Evolutionary conservation across 139 green algal genomes (phyloP), one percentile per base, ranked within the genome.

Genomic region (Pedinophyceae sp.): DNA sequence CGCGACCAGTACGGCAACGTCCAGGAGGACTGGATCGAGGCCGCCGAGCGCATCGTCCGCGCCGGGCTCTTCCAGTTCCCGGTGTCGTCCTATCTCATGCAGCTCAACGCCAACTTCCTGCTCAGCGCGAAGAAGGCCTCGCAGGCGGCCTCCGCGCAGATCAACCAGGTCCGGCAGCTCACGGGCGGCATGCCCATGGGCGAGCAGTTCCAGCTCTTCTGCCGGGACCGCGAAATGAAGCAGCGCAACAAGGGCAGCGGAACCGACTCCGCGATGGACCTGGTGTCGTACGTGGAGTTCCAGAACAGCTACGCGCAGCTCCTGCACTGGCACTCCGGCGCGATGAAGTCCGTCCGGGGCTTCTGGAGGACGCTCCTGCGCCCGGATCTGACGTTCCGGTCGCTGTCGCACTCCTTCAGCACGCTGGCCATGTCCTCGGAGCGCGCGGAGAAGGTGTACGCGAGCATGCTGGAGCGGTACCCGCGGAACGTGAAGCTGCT

Each of bases 271-370:
- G 63, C 54, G 24, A 54, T 52, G 4, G 70, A 78, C 57, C 53
- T 78, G 41, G 70, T 78, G 39, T 64, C 62, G 19, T 78, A 78
- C 41, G 66, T 78, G 17, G 70, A 71, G 50, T 74, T 78, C 48
- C 63, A 73, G 48, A 69, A 69, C 54, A 75, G 73, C 61, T 67
- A 65, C 48, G 13, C 7, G 34, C 10, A 7, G 10, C 10, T 43
- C 10, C 34, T 19, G 34, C 7, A 43, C 10, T 19, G 34, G 10
- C 34, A 43, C 34, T 19, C 34, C 10, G 10, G 13, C 10, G 34
- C 34, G 34, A 19, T 43, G 34, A 7, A 13, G 10, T 55, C 70
- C 19, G 48, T 46, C 17, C 70, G 66, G n/a, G 46, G 26, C 45
- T 77, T 77, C 62, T 77, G 70, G 70, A 62, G 65, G 46, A 50